Evolutionary conservation across 768 basidiomycete species (phyloP).

Genomic region (Phylloporus arenicola): DNA sequence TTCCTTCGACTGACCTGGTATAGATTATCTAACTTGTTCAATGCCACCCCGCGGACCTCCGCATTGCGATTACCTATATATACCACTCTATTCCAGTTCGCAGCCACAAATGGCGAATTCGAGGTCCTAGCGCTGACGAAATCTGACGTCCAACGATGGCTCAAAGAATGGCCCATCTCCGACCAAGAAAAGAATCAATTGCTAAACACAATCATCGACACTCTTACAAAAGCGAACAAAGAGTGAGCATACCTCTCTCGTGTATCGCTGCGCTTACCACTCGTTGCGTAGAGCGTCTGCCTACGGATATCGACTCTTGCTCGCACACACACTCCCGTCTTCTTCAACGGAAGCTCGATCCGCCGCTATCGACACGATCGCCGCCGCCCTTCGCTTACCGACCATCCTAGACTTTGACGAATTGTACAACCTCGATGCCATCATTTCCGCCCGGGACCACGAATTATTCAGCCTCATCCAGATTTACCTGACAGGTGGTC

Average conservation of each 20-base stretch:
- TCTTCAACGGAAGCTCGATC: slow-evolving; percentile 45
- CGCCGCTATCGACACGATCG: slow-evolving; percentile 58
- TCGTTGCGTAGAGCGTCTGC: slow-evolving; percentile 42
- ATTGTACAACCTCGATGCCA: slow-evolving; percentile 69
- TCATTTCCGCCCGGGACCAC: slow-evolving; percentile 60
- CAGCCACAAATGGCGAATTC: slow-evolving; percentile 56
- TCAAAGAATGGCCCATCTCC: slow-evolving; percentile 68
- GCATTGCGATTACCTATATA: slow-evolving; percentile 60
- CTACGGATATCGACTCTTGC: slow-evolving; percentile 60
- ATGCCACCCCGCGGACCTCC: slow-evolving; percentile 63
- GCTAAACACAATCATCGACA: slow-evolving; percentile 57
- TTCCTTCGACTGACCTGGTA: slow-evolving; percentile 4
- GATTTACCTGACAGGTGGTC: slow-evolving; percentile 62
- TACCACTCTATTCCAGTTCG: slow-evolving; percentile 53
- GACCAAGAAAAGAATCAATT: slow-evolving; percentile 59
- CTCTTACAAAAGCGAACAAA: slow-evolving; percentile 52
- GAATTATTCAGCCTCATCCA: slow-evolving; percentile 71
- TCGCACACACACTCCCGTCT: slow-evolving; percentile 55
- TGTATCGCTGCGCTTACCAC: background rate
- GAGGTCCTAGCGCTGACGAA: slow-evolving; percentile 55
- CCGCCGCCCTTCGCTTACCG: slow-evolving; percentile 59
- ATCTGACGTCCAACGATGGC: slow-evolving; percentile 67
- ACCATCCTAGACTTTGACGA: slow-evolving; percentile 76
- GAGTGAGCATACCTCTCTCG: slow-evolving; percentile 41
- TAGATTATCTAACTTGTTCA: slow-evolving; percentile 81